Evolutionary conservation across 2,329 filamentous ascomycete species (phyloP), one percentile per base, ranked within the genome.

Genomic region (Periconia digitata): DNA sequence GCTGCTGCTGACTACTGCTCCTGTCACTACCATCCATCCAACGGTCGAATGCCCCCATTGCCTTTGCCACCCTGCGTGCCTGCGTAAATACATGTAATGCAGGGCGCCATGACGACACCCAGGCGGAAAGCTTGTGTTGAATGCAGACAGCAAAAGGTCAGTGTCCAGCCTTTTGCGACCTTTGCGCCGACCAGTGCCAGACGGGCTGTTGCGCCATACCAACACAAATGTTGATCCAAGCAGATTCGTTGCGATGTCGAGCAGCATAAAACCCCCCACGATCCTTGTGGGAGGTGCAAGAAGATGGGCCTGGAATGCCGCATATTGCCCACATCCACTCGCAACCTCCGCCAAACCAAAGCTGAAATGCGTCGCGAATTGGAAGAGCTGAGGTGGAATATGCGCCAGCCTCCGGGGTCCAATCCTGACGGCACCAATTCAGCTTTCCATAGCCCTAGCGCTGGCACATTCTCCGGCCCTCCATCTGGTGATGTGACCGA

Each of bases 191-290:
- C n/a, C n/a, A n/a, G n/a, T n/a, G n/a, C n/a, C 34, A 36, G 15
- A 36, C n/a, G 34, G 6, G 34, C 34, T 36, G 34, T 13, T 7
- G 15, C 15, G 34, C n/a, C 6, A n/a, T 13, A 13, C n/a, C 16
- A 8, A 10, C 27, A 15, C n/a, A 13, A 15, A 32, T 32, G 8
- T 32, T 32, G 27, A 27, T 52, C 18, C 7, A n/a, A 6, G 13
- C 47, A 70, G 67, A 70, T 70, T 43, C 65, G 66, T 51, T 70
- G 67, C 56, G 66, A 70, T 62, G 67, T 70, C 36, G 66, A 70
- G 53, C 66, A 70, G 50, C 59, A 64, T 53, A 69, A 68, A 44
- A 62, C 63, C n/a, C 66, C 67, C 8, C 67, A 69, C 48, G 65
- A 70, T 41, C 60, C 67, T 35, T 70, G 67, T 49, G 59, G 56